Conservation (phyloP, 1,284 basidiomycete genomes). For the Ustilago trichophora region DNA sequence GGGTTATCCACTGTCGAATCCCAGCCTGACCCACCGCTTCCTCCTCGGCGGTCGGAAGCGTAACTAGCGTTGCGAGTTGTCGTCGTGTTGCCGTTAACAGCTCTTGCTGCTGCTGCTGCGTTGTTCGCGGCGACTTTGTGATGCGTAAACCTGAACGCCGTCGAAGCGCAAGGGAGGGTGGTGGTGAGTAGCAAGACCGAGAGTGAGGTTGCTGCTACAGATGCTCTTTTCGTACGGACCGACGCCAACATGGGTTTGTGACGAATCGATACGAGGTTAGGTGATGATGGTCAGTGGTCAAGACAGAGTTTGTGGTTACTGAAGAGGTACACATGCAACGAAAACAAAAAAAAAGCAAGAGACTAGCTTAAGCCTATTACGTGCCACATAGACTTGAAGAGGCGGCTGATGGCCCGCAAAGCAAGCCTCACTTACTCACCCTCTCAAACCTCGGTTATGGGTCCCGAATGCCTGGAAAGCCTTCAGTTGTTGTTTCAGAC, state of each 20-base stretch:
- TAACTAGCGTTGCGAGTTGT: conserved; percentile 27
- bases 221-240: conserved; percentile 4
- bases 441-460: not conserved
- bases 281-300: not conserved
- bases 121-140: conserved; percentile 11
- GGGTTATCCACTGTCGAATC: conserved; percentile 14
- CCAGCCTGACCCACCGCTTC: not conserved
- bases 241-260: conserved; percentile 25
- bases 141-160: conserved; percentile 8
- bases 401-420: too few relatives aligned
- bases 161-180: not conserved
- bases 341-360: too few relatives aligned
- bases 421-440: conserved; percentile 2
- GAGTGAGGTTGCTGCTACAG: not conserved
- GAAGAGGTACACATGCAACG: too few relatives aligned
- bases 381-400: too few relatives aligned
- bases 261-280: not conserved
- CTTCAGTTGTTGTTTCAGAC: too few relatives aligned
- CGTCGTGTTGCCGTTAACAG: conserved; percentile 10
- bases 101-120: not conserved
- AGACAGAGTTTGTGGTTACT: too few relatives aligned
- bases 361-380: too few relatives aligned
- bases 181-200: conserved; percentile 16
- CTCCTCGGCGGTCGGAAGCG: conserved; percentile 8
- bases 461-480: too few relatives aligned